Evolutionary conservation across 1,139 yeast genomes (phyloP).

Genomic region (Magnusiomyces ingens): DNA sequence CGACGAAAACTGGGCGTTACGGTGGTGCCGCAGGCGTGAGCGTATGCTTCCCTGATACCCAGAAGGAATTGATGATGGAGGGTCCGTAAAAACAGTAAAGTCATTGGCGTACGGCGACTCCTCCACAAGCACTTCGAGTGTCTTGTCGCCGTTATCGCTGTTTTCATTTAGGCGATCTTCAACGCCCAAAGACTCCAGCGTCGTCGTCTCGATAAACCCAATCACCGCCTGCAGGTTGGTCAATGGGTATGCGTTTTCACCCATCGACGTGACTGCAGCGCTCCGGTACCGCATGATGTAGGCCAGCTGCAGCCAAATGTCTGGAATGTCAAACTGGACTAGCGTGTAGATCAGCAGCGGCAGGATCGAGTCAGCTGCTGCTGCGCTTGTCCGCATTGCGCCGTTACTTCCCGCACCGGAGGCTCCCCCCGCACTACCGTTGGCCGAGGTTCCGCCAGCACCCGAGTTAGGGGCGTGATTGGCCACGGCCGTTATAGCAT

Average conservation of each 20-base stretch:
- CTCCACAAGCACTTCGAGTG: background rate
- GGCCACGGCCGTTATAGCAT: background rate
- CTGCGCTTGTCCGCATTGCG: slow-evolving; percentile 7
- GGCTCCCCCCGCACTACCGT: background rate
- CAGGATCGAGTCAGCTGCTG: slow-evolving; percentile 46
- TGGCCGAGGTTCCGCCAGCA: background rate
- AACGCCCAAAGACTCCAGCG: slow-evolving; percentile 37
- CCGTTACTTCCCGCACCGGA: background rate
- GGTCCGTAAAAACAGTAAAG: slow-evolving; percentile 2
- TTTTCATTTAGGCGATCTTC: slow-evolving; percentile 10
- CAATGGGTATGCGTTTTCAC: slow-evolving; percentile 50
- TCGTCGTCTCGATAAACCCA: slow-evolving; percentile 45
- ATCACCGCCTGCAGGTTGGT: slow-evolving; percentile 63
- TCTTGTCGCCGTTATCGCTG: background rate
- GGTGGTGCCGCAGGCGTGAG: background rate
- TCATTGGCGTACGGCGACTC: slow-evolving; percentile 4
- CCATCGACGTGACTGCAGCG: slow-evolving; percentile 36
- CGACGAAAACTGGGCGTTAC: background rate
- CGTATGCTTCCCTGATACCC: background rate
- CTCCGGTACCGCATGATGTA: slow-evolving; percentile 54
- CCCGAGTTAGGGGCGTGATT: background rate
- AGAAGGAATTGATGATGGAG: slow-evolving; percentile 1
- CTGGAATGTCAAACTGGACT: slow-evolving; percentile 38
- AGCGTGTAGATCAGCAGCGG: slow-evolving; percentile 51
- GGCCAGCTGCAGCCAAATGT: slow-evolving; percentile 45